Evolutionary conservation across 208 protist genomes (phyloP).

Genomic region (Trypanosoma avium): DNA sequence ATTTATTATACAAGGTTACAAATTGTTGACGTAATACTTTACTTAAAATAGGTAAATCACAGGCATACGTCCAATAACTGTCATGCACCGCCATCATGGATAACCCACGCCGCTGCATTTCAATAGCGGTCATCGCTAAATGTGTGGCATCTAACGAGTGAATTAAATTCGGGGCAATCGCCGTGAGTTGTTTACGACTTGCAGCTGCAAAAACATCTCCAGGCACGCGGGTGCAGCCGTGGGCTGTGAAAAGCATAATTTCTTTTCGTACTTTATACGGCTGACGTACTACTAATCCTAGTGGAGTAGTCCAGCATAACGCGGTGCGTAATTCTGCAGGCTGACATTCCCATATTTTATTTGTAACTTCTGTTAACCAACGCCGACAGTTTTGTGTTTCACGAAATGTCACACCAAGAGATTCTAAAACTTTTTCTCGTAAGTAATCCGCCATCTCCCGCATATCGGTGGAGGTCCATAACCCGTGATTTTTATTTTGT

Average conservation of each 20-base stretch:
- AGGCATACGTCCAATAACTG: conserved; percentile 98
- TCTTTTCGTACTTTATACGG: conserved; percentile 92
- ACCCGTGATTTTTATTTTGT: conserved; percentile 89
- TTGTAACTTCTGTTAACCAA: conserved; percentile 79
- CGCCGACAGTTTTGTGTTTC: conserved; percentile 87
- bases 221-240: conserved; percentile 72
- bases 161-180: conserved; percentile 98
- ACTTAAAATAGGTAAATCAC: conserved; percentile 91
- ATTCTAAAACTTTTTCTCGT: conserved; percentile 88
- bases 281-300: conserved; percentile 97
- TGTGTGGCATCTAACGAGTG: conserved; percentile 99
- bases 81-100: conserved; percentile 98
- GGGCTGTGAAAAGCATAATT: conserved; percentile 74
- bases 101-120: conserved; percentile 86
- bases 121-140: conserved; percentile 96
- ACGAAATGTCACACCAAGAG: conserved; percentile 86
- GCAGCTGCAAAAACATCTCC: conserved; percentile 73
- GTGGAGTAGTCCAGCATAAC: conserved; percentile 95
- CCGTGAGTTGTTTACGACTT: conserved; percentile 90
- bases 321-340: conserved; percentile 80
- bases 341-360: conserved; percentile 79
- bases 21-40: conserved; percentile 95
- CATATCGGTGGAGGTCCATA: conserved; percentile 90
- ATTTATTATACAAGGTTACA: conserved; percentile 93
- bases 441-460: conserved; percentile 89